phyloP scores from a whole-genome alignment of 306 rosid genomes.

The Fagus crenata region DNA sequence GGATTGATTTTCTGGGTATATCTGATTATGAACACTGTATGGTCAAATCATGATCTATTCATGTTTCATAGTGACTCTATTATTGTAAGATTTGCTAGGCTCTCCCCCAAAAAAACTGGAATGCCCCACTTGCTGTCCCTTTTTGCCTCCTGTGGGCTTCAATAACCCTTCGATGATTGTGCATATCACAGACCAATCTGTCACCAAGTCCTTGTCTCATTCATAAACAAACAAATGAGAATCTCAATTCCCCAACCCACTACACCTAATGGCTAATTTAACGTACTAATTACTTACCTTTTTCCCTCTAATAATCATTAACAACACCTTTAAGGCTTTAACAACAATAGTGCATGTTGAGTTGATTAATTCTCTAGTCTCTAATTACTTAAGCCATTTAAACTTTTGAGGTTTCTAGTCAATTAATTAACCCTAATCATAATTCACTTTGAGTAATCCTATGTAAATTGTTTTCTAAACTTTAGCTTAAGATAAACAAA shows the following conservation, averaged over 20 bases:
- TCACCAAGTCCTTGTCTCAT: conserved; percentile 64
- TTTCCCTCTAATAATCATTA: conserved; percentile 38
- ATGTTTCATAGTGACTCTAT: conserved; percentile 47
- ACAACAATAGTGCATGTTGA: conserved; percentile 2
- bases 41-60: conserved; percentile 56
- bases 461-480: background rate
- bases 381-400: conserved; percentile 16
- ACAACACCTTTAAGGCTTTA: background rate
- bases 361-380: conserved; percentile 7
- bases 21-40: conserved; percentile 43
- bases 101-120: conserved; percentile 27
- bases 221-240: conserved; percentile 62
- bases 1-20: conserved; percentile 35
- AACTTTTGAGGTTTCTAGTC: conserved; percentile 24
- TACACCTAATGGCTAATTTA: conserved; percentile 45
- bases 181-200: conserved; percentile 65
- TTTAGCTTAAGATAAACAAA: background rate
- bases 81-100: conserved; percentile 51
- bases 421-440: conserved; percentile 14
- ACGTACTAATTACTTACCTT: conserved; percentile 41
- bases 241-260: conserved; percentile 45
- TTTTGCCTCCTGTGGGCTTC: conserved; percentile 72
- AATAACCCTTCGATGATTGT: conserved; percentile 70
- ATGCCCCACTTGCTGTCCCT: conserved; percentile 67
- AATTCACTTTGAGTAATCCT: conserved; percentile 14